These are phyloP conservation scores for Penicillium herquei DNA, from an alignment of 495 filamentous ascomycete genomes.

Conservation along the genomic window DNA sequence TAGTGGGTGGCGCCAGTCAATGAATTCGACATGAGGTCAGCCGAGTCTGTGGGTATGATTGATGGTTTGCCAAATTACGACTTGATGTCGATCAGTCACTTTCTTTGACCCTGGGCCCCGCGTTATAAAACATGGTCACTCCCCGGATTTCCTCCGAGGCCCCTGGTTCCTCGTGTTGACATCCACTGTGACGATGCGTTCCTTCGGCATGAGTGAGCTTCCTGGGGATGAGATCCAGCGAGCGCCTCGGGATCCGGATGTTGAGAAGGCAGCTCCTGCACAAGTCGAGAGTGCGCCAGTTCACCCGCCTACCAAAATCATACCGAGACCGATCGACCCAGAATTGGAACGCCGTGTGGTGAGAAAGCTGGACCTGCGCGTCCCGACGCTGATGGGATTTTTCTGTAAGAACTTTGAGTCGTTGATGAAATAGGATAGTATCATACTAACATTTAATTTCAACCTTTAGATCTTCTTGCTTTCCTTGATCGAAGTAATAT, in stretches of 20 bases:
- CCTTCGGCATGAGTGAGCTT: constrained; percentile 25
- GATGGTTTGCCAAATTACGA: background rate
- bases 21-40: background rate
- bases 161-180: background rate
- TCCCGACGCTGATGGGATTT: constrained; percentile 52
- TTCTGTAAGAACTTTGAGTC: constrained; percentile 44
- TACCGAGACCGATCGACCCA: constrained; percentile 40
- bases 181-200: constrained; percentile 24
- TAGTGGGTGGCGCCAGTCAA: background rate
- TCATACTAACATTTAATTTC: background rate
- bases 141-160: background rate
- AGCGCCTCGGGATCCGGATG: constrained; percentile 20
- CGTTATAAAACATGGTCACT: constrained; percentile 1
- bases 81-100: background rate
- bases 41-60: background rate
- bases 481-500: constrained; percentile 71
- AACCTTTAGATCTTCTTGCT: constrained; percentile 54
- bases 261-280: constrained; percentile 32
- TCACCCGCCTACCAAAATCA: constrained; percentile 11
- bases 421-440: background rate
- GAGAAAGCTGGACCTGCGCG: constrained; percentile 55
- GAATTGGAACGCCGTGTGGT: constrained; percentile 55
- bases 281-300: constrained; percentile 27
- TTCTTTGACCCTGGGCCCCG: background rate
- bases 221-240: constrained; percentile 27